phyloP scores from a whole-genome alignment of 257 asterid species.

The Nyctanthes arbortristis region DNA sequence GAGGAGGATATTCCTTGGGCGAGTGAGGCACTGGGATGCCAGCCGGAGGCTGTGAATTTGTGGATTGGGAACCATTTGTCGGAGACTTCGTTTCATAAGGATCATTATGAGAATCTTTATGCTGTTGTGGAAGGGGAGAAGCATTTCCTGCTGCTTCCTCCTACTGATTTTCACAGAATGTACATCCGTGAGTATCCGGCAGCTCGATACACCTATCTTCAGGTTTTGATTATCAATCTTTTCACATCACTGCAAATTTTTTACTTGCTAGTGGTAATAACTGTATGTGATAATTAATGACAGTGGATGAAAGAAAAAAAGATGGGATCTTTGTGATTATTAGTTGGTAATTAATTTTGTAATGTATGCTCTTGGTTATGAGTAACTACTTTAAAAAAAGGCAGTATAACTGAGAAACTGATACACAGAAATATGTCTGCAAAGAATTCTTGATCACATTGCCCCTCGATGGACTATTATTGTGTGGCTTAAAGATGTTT shows the following conservation, averaged over 20 bases:
- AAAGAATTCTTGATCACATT: too few relatives aligned
- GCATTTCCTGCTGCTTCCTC: slow-evolving; percentile 76
- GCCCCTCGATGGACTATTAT: too few relatives aligned
- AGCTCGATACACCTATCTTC: slow-evolving; percentile 52
- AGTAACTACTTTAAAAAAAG: neutral
- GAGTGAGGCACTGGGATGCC: slow-evolving; percentile 69
- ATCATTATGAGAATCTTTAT: slow-evolving; percentile 86
- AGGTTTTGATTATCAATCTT: slow-evolving; percentile 38
- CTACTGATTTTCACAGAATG: slow-evolving; percentile 91
- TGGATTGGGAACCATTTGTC: slow-evolving; percentile 75
- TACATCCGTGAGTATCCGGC: slow-evolving; percentile 69
- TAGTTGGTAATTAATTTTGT: neutral
- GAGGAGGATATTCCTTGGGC: slow-evolving; percentile 75
- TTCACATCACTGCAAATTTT: neutral
- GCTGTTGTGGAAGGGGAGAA: slow-evolving; percentile 84
- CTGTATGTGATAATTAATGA: slow-evolving; percentile 1
- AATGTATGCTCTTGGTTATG: neutral
- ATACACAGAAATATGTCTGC: too few relatives aligned
- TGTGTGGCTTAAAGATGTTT: too few relatives aligned
- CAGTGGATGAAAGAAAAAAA: too few relatives aligned
- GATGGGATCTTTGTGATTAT: too few relatives aligned
- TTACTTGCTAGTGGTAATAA: neutral
- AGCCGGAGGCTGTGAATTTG: slow-evolving; percentile 89
- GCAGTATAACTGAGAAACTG: too few relatives aligned
- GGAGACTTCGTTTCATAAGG: slow-evolving; percentile 84